A percentile compares a stretch with the other conserved stretches of the same genome.
Conservation (phyloP, 2,329 filamentous ascomycete species). For the Venturia nashicola region DNA sequence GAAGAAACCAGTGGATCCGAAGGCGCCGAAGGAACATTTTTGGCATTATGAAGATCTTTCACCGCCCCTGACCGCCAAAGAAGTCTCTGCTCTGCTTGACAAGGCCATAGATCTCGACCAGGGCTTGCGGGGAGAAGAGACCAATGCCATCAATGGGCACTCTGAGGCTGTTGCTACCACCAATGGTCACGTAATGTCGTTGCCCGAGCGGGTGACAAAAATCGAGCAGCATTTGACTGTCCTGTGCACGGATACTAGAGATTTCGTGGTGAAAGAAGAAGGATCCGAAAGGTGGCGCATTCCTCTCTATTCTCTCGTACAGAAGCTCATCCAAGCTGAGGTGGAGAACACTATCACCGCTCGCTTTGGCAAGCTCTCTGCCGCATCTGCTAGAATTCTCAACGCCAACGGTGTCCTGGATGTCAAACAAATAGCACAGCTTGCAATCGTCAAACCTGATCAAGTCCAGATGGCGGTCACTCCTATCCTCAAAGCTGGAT, state of each 20-base stretch:
- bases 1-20: background rate
- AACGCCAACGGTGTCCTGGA: slow-evolving; percentile 85
- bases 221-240: slow-evolving; percentile 64
- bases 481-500: slow-evolving; percentile 72
- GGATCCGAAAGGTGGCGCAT: slow-evolving; percentile 69
- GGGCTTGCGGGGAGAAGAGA: slow-evolving; percentile 14
- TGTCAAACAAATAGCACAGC: slow-evolving; percentile 72
- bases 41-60: slow-evolving; percentile 20
- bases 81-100: slow-evolving; percentile 30
- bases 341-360: slow-evolving; percentile 72
- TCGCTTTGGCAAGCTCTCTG: slow-evolving; percentile 61
- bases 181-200: slow-evolving; percentile 13
- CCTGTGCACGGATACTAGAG: slow-evolving; percentile 55
- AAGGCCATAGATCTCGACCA: slow-evolving; percentile 27
- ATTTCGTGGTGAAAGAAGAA: slow-evolving; percentile 58
- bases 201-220: slow-evolving; percentile 16
- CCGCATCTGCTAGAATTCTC: slow-evolving; percentile 76
- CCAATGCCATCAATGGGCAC: slow-evolving; percentile 13
- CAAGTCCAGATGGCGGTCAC: slow-evolving; percentile 78
- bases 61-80: slow-evolving; percentile 24
- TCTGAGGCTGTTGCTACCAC: slow-evolving; percentile 15
- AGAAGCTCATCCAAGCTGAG: slow-evolving; percentile 60
- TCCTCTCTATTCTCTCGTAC: slow-evolving; percentile 63
- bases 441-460: slow-evolving; percentile 72
- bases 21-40: background rate